Base-by-base conservation (phyloP, 2,329 filamentous ascomycete species). In the Teratosphaeria zuluensis region DNA sequence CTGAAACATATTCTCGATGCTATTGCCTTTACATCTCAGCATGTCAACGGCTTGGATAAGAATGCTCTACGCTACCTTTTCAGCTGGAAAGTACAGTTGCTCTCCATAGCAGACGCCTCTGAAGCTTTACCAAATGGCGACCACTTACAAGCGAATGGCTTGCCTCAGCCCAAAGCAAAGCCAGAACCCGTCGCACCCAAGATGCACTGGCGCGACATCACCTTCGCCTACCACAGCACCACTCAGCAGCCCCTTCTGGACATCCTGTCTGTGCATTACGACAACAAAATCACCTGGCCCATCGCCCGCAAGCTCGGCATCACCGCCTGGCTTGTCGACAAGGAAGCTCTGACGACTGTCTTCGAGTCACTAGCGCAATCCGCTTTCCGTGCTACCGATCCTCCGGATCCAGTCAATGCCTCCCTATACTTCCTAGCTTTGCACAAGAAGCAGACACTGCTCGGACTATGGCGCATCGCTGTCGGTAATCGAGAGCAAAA, bases 381-480 rank as follows among this genome's bases (percentile, higher is more conserved):
- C 63, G 91, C 97, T 69, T 99, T 97, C 73, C 91, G 90, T 16
- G 90, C 89, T 64, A 86, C 84, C 24, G 90, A 96, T 33, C 82
- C 88, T 59, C 94, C 91, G 71, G 92, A 95, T 65, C 94, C 94
- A 0, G 84, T 95, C 8, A 88, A 96, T 68, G 97, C 94, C 74
- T 90, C 87, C 64, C 77, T 99, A 8, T 95, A 88, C 75, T 99
- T 97, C 71, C 80, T 99, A 19, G 92, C 95, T 0, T 80, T 99
- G 64, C 68, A 69, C 58, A 97, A 96, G 77, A 99, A 99, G 73
- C 81, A 88, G 2, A 88, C 97, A 0, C 81, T 99, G 1, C 84
- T 95, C 64, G 92, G 91, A 0, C 79, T 99, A 0, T 99, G 94
- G 94, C 85, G 95, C 19, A 96, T 97, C 83, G 92, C 94, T 5